These are phyloP conservation scores for Sarocladium kiliense DNA, from an alignment of 2,329 filamentous ascomycete genomes.

Conservation along the genomic window DNA sequence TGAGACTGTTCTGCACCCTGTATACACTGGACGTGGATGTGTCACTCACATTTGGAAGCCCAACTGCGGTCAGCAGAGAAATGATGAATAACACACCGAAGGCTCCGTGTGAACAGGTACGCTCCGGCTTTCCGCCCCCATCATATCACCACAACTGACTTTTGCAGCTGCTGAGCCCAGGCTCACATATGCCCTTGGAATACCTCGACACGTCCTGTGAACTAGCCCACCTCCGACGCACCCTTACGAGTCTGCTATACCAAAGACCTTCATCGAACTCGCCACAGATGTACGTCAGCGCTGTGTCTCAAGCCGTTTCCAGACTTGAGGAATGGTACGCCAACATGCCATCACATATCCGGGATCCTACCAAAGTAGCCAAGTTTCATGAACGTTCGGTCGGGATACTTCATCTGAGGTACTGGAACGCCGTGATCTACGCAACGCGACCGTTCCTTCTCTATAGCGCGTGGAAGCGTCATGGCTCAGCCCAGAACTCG, in stretches of 20 bases:
- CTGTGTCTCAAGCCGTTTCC: neutral
- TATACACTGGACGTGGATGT: constrained; percentile 5
- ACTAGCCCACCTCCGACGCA: neutral
- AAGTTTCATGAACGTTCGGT: constrained; percentile 5
- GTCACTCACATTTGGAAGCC: constrained; percentile 7
- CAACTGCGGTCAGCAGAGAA: neutral
- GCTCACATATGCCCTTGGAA: constrained; percentile 4
- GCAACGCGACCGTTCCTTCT: constrained; percentile 2
- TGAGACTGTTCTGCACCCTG: constrained; percentile 3
- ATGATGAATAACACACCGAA: constrained; percentile 3
- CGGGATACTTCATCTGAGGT: neutral
- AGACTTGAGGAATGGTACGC: constrained; percentile 3
- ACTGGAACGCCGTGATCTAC: constrained; percentile 8
- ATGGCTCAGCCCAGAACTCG: neutral
- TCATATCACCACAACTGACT: neutral
- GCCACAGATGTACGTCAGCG: neutral
- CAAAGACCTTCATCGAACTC: neutral
- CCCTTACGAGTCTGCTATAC: neutral
- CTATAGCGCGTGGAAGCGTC: neutral
- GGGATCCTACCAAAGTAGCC: constrained; percentile 1
- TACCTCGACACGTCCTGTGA: constrained; percentile 1
- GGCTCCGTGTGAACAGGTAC: constrained; percentile 3
- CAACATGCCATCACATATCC: constrained; percentile 1
- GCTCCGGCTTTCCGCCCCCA: neutral
- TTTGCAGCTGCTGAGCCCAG: neutral